Evolutionary conservation across 2,329 filamentous ascomycete genomes (phyloP), one percentile per base, ranked within the genome.

Genomic region (Aurifilum marmelostoma): DNA sequence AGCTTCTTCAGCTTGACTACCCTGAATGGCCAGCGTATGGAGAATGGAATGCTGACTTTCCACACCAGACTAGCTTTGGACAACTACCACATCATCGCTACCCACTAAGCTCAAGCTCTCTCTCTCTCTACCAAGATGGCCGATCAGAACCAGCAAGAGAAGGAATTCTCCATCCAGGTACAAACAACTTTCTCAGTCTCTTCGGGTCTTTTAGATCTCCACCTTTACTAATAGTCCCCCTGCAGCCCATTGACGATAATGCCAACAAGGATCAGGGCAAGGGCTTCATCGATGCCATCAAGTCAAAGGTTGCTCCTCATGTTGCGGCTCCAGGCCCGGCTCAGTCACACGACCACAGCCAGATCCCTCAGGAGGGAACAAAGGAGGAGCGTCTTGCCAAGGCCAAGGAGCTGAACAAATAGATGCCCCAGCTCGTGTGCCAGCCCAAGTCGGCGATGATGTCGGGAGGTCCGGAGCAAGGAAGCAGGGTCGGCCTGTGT

Each of bases 341-440:
- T 37, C 74, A 88, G 34, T 81, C 85, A 24, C 78, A 87, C 71
- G 81, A 84, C 70, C 84, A 88, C 80, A 83, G 83, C 21, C 29
- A 71, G 65, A 79, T 79, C 43, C 76, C 85, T 64, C 77, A 85
- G 77, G 87, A 90, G 80, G 88, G 87, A 21, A 88, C 85, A 69
- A 91, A 90, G 79, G 90, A 91, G 77, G 91, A 93, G 75, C 86
- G 90, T 66, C 82, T 85, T 75, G 88, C 85, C 16, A 89, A 87
- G 77, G 89, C 88, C 71, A 82, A 88, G 77, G 87, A 87, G 75
- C 74, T 93, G 78, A 92, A 92, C 83, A 88, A 71, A 41, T 71
- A 71, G 62, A 34, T 67, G 37, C 56, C 18, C 58, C 27, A 58
- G 52, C 24, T 29, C 29, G 34, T 47, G 34, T n/a, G n/a, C n/a